Percentiles rank a stretch among this genome's conserved stretches.
Evolutionary conservation across 306 rosid genomes (phyloP).

Genomic region (Inga laurina): DNA sequence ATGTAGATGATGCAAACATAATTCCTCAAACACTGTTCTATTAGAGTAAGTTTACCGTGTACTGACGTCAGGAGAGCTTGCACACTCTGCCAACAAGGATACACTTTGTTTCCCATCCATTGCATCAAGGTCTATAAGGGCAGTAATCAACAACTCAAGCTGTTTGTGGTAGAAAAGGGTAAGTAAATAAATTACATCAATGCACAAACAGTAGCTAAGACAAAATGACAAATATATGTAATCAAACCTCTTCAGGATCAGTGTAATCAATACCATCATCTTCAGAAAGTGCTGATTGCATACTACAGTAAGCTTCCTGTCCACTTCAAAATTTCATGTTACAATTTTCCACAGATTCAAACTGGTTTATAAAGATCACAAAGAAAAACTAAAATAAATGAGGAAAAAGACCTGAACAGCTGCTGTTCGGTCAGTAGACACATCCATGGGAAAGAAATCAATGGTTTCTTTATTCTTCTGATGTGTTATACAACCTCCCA

Average conservation of each 20-base stretch:
- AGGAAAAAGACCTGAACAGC: slow-evolving; percentile 75
- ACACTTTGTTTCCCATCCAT: slow-evolving; percentile 95
- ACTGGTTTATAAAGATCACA: neutral
- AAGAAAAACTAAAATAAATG: neutral
- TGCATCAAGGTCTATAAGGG: slow-evolving; percentile 95
- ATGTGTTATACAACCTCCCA: slow-evolving; percentile 54
- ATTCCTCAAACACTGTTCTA: neutral
- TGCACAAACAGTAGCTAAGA: slow-evolving; percentile 22
- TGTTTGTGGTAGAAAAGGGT: slow-evolving; percentile 40
- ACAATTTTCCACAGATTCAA: slow-evolving; percentile 26
- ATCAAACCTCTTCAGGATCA: slow-evolving; percentile 91
- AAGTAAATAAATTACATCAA: slow-evolving; percentile 22
- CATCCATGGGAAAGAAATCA: slow-evolving; percentile 77
- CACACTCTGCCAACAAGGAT: slow-evolving; percentile 80
- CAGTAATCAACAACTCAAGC: slow-evolving; percentile 87
- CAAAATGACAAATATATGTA: slow-evolving; percentile 25
- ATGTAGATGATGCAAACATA: neutral
- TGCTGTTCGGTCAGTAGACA: slow-evolving; percentile 60
- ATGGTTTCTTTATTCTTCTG: slow-evolving; percentile 71
- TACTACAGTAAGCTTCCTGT: slow-evolving; percentile 94
- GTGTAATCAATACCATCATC: slow-evolving; percentile 97
- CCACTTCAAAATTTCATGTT: slow-evolving; percentile 23
- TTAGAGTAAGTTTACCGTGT: slow-evolving; percentile 61
- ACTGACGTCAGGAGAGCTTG: slow-evolving; percentile 86
- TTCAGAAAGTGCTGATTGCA: slow-evolving; percentile 91